Evolutionary conservation across 1,139 yeast genomes (phyloP), one percentile per base, ranked within the genome.

Genomic region (Arxiozyma slooffiae): DNA sequence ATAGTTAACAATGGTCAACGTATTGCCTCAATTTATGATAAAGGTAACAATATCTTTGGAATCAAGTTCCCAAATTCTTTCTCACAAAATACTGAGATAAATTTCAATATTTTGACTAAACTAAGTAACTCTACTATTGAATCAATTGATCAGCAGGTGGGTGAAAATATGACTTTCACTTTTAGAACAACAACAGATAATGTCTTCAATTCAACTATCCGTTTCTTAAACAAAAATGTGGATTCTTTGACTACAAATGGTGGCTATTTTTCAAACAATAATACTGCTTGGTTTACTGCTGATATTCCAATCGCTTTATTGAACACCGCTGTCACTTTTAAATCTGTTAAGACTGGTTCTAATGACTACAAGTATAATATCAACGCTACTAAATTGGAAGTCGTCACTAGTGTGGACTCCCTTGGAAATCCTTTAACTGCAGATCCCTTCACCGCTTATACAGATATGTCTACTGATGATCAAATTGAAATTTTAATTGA

Each of bases 281-380:
- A 53, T 14, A 56, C 62, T 14, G 63, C 62, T 9, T 63, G 64
- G 60, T 64, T 62, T 50, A 58, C 60, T 8, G 55, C 61, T 26
- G 60, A 61, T 44, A 52, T 64, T n/a, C 67, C 67, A 45, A 23
- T 59, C 18, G 46, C 55, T 18, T 50, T 54, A 36, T 50, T 60
- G 22, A 30, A 36, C n/a, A 47, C 51, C 21, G 55, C 64, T 7
- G 51, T 62, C n/a, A 50, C 53, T 34, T 54, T 64, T 26, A 54
- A 51, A 21, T 57, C 65, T 23, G 51, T 52, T 9, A 58, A 61
- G 20, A 48, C 52, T 11, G 48, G 49, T 14, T 47, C 46, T 34
- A 41, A 50, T 34, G 51, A 54, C 11, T 61, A 53, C 52, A 40
- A 48, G 23, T 63, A 57, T 46, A 56, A 60, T 41, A 46, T 55